Base-by-base conservation (phyloP, 305 asterid genomes). In the Nicotiana rustica region DNA sequence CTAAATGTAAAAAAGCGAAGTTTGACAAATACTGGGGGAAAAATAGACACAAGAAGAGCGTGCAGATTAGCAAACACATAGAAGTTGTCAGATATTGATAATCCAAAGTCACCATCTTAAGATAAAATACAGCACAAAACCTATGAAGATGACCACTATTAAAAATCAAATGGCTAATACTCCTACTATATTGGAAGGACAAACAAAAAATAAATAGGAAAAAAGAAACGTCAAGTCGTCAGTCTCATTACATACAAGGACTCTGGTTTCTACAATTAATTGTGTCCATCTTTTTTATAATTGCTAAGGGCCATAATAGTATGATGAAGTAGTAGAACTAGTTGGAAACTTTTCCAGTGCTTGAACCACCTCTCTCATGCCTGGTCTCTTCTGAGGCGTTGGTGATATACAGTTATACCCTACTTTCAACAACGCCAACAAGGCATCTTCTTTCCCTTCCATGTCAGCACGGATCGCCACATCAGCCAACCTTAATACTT, bases 351-450 rank as follows among this genome's bases (percentile, higher is more conserved):
- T 94, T 6, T 96, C 99, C 4, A 96, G 93, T 52, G 90, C 94
- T 85, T 96, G 99, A 10, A 96, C 90, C 31, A 86, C 92, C 56
- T 96, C 98, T 86, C 92, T 96, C 96, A 96, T 96, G 2, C 92
- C 81, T 19, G 99, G 98, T 89, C 98, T 93, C 92, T 91, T 94
- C 21, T 92, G 98, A 6, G 99, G 95, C 61, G 83, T 87, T 0
- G 94, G 88, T 4, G 94, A 91, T 77, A 93, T 88, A 86, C 97
- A 96, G 44, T 81, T 81, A 19, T 89, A 96, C 57, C 99, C 98
- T 86, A 94, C 86, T 83, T 85, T 96, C 49, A 96, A 66, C 38
- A 93, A 85, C 49, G 89, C 92, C 86, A 92, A 64, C 85, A 94
- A 83, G 10, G 91, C 91, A 57, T 93, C 97, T 89, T 96, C 98